Evolutionary conservation across 164 flowering plant genomes (phyloP).

Genomic region (Vitis amurensis): DNA sequence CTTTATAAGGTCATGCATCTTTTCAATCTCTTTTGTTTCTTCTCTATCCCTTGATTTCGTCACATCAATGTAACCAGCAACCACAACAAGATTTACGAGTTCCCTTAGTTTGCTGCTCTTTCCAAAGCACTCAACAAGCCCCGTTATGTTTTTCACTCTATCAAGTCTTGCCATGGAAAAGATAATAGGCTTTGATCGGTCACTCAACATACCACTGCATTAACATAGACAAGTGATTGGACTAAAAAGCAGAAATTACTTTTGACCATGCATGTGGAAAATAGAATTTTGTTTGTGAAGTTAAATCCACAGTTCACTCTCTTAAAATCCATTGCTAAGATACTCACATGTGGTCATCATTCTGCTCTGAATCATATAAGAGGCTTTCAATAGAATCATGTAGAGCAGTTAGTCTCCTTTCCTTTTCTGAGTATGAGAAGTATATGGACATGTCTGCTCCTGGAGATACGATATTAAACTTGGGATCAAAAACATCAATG

Average conservation of each 20-base stretch:
- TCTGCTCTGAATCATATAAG: slow-evolving; percentile 74
- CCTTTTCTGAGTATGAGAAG: slow-evolving; percentile 68
- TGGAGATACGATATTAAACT: slow-evolving; percentile 98
- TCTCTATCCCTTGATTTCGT: slow-evolving; percentile 60
- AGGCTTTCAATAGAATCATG: slow-evolving; percentile 76
- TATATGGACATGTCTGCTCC: slow-evolving; percentile 91
- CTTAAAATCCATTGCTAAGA: background rate
- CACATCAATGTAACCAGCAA: slow-evolving; percentile 81
- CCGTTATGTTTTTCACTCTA: slow-evolving; percentile 85
- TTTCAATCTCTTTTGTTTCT: slow-evolving; percentile 17
- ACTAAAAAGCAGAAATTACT: background rate
- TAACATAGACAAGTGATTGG: background rate
- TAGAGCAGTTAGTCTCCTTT: slow-evolving; percentile 71
- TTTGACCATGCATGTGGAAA: too few species aligned
- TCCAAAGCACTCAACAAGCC: slow-evolving; percentile 80
- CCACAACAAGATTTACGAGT: slow-evolving; percentile 76
- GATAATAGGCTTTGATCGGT: slow-evolving; percentile 82
- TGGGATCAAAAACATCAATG: slow-evolving; percentile 96
- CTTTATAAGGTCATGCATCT: slow-evolving; percentile 26
- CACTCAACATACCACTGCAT: slow-evolving; percentile 72
- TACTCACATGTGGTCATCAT: slow-evolving; percentile 80
- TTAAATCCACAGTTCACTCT: too few species aligned
- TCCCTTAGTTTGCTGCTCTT: slow-evolving; percentile 66
- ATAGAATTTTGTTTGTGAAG: too few species aligned
- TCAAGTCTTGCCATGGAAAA: slow-evolving; percentile 99